A percentile compares a stretch with the other conserved stretches of the same genome.
Evolutionary conservation across 805 yeast species (phyloP).

Genomic region (Metschnikowia cerradonensis): DNA sequence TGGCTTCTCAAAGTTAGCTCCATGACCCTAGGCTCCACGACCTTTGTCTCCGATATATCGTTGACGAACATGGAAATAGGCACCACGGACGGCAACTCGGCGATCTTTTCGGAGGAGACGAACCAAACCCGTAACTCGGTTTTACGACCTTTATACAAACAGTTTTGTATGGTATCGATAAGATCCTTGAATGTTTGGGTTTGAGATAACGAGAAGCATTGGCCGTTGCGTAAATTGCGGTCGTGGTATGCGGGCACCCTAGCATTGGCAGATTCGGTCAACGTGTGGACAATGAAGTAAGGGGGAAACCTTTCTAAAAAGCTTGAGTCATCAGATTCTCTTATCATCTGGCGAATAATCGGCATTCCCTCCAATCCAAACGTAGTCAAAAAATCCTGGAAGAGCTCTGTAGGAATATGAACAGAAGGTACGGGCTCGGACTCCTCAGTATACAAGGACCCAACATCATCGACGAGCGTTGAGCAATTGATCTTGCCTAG

Average conservation of each 20-base stretch:
- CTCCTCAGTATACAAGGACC: conserved; percentile 34
- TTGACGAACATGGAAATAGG: conserved; percentile 25
- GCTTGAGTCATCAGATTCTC: conserved; percentile 24
- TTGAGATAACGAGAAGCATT: conserved; percentile 24
- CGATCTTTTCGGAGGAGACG: conserved; percentile 23
- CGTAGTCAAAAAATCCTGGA: conserved; percentile 45
- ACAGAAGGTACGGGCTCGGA: conserved; percentile 19
- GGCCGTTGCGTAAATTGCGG: conserved; percentile 6
- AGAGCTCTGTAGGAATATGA: conserved; percentile 42
- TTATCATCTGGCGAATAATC: conserved; percentile 27
- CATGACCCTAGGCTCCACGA: conserved; percentile 25
- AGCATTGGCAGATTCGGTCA: conserved; percentile 19
- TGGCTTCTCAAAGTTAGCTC: conserved; percentile 26
- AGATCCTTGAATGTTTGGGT: conserved; percentile 34
- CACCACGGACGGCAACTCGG: conserved; percentile 22
- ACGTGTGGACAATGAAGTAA: conserved; percentile 30
- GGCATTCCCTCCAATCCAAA: conserved; percentile 47
- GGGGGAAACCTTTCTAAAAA: conserved; percentile 37
- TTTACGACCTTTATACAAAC: conserved; percentile 19
- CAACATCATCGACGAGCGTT: conserved; percentile 42
- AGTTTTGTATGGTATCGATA: conserved; percentile 23
- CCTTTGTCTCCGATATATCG: conserved; percentile 26
- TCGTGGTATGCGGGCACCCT: conserved; percentile 3
- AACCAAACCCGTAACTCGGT: conserved; percentile 36
- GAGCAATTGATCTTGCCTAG: conserved; percentile 49